Base-by-base conservation (phyloP, 768 basidiomycete species). In the Pholiota conissans region DNA sequence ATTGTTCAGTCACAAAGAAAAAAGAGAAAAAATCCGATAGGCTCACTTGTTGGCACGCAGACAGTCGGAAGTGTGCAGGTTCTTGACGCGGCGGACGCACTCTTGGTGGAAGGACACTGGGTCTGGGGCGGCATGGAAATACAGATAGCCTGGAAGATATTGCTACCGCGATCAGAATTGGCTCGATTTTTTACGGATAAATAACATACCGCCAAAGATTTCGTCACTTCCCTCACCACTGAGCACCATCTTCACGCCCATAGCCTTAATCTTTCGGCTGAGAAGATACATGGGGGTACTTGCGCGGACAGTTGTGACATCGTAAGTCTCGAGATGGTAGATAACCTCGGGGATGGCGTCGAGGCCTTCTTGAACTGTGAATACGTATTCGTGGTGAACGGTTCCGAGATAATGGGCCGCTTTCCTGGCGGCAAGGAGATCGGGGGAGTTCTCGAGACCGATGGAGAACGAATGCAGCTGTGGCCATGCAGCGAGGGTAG, bases 171-270 rank as follows among this genome's bases (percentile, higher is more conserved):
- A 42, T 40, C 13, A 45, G 34, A 55, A 49, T 35, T 29, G 27
- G 22, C 49, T 26, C 6, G 51, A 29, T 14, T 11, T 27, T 18
- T 8, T 48, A 35, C 35, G 39, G 13, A 29, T 29, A 39, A 14
- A 16, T 32, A 42, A 34, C 57, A 52, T 69, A 91, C 95, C 95
- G 77, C 96, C 96, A 34, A 98, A 84, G 60, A 98, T 94, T 74
- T 99, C 97, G 65, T 99, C 97, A 61, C 91, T 93, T 35, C 97
- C 97, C 74, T 99, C 97, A 16, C 97, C 97, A 62, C 90, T 93
- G 32, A 98, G 81, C 14, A 99, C 97, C 97, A 99, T 99, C 78
- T 99, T 99, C 52, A 99, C 97, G 57, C 97, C 97, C 92, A 94
- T 98, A 3, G 97, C 96, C 77, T 98, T 99, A 78, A 99, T 95